phyloP scores from a whole-genome alignment of 345 rosid species.

The Melaleuca quinquenervia region DNA sequence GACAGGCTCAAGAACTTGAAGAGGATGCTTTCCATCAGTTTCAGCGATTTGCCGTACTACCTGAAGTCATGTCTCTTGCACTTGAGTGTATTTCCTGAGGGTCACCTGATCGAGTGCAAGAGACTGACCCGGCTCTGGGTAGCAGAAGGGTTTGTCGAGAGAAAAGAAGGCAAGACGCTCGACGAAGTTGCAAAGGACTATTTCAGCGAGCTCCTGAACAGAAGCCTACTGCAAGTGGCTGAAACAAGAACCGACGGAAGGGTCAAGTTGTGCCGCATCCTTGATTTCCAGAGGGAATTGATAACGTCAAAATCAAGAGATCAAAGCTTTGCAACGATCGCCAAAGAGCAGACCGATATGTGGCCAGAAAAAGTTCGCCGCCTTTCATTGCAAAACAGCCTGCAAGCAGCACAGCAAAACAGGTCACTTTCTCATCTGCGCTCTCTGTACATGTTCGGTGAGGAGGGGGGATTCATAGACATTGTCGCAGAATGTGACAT shows the following conservation, averaged over 20 bases:
- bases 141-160: slow-evolving; percentile 28
- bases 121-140: slow-evolving; percentile 28
- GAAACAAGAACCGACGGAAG: slow-evolving; percentile 13
- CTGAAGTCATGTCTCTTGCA: slow-evolving; percentile 25
- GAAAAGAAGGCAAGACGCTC: slow-evolving; percentile 17
- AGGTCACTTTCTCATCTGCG: slow-evolving; percentile 12
- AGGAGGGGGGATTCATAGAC: not conserved
- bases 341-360: not conserved
- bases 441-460: slow-evolving; percentile 20
- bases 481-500: not conserved
- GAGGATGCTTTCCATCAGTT: slow-evolving; percentile 28
- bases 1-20: slow-evolving; percentile 12
- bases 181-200: slow-evolving; percentile 36
- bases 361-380: slow-evolving; percentile 24
- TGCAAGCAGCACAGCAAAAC: slow-evolving; percentile 2
- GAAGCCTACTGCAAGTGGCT: slow-evolving; percentile 25
- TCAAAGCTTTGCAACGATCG: slow-evolving; percentile 14
- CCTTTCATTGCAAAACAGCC: slow-evolving; percentile 12
- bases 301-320: slow-evolving; percentile 21
- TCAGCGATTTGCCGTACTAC: slow-evolving; percentile 28
- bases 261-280: slow-evolving; percentile 17
- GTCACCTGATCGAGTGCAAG: slow-evolving; percentile 4
- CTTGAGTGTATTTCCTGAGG: slow-evolving; percentile 30
- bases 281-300: slow-evolving; percentile 18
- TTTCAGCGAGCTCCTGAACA: slow-evolving; percentile 20